phyloP scores from a whole-genome alignment of 2,329 filamentous ascomycete genomes.

The Apiospora pterosperma region DNA sequence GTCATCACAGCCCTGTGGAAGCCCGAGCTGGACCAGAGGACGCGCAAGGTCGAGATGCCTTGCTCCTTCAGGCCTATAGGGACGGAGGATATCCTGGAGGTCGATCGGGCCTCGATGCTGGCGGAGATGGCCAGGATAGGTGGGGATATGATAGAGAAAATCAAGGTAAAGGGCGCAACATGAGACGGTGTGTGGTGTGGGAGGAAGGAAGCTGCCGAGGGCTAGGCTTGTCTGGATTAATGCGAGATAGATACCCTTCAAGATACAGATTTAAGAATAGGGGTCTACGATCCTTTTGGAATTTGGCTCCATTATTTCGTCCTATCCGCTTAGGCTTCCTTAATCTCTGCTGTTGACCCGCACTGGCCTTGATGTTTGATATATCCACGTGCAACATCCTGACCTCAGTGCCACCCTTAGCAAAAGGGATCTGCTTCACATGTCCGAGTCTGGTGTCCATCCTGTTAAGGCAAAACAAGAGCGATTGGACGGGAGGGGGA shows the following conservation, averaged over 20 bases:
- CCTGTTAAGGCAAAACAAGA: background rate
- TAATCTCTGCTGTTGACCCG: no score
- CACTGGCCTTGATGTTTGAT: background rate
- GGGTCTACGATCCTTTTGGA: background rate
- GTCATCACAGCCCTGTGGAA: slow-evolving; percentile 59
- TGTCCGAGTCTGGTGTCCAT: background rate
- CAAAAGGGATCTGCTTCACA: background rate
- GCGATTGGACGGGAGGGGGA: background rate
- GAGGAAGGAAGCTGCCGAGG: background rate
- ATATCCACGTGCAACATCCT: background rate
- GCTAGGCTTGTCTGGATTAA: background rate
- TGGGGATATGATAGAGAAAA: slow-evolving; percentile 59
- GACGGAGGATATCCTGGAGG: slow-evolving; percentile 47
- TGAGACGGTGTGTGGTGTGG: slow-evolving; percentile 5
- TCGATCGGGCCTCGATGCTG: slow-evolving; percentile 67
- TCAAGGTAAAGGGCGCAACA: slow-evolving; percentile 33
- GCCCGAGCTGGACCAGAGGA: slow-evolving; percentile 49
- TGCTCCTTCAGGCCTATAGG: slow-evolving; percentile 59
- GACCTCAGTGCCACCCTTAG: background rate
- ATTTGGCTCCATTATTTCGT: background rate
- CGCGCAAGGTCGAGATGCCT: slow-evolving; percentile 68
- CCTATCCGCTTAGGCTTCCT: background rate
- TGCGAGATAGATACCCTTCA: slow-evolving; percentile 1
- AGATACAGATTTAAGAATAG: background rate
- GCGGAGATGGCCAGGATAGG: slow-evolving; percentile 70